These are phyloP conservation scores for Escallonia rubra DNA, from an alignment of 129 eudicot species.

Conservation along the genomic window DNA sequence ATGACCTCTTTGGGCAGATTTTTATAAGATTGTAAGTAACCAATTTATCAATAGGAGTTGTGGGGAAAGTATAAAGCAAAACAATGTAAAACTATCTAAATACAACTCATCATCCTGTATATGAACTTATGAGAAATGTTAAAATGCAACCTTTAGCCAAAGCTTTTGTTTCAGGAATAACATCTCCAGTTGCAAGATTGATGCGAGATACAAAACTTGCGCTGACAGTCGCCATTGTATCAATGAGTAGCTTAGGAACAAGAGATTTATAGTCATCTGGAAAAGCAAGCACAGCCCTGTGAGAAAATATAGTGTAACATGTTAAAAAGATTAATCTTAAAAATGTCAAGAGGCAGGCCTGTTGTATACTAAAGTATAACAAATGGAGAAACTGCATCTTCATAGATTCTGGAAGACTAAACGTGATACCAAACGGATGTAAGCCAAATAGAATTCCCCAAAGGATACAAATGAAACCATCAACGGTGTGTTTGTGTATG, in stretches of 20 bases:
- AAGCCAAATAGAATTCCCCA: no score
- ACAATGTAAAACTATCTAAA: background rate
- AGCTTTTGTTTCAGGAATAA: conserved; percentile 89
- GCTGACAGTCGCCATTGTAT: conserved; percentile 69
- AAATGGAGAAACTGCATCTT: no score
- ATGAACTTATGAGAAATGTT: background rate
- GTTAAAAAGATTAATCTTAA: conserved; percentile 1
- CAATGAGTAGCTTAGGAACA: conserved; percentile 79
- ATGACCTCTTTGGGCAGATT: no score
- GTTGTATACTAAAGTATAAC: no score
- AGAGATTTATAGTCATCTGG: conserved; percentile 88
- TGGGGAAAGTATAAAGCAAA: background rate
- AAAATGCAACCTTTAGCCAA: conserved; percentile 69
- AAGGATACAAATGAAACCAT: no score
- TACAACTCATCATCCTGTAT: background rate
- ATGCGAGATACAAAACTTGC: conserved; percentile 77
- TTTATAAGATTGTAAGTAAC: no score
- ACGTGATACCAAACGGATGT: no score
- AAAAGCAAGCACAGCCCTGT: conserved; percentile 90
- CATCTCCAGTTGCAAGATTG: conserved; percentile 93
- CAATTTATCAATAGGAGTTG: no score
- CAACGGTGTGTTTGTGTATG: no score
- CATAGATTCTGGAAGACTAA: no score
- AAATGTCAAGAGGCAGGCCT: background rate
- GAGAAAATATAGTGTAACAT: conserved; percentile 11